Conservation (phyloP, 768 basidiomycete species). For the Collybia sordida region DNA sequence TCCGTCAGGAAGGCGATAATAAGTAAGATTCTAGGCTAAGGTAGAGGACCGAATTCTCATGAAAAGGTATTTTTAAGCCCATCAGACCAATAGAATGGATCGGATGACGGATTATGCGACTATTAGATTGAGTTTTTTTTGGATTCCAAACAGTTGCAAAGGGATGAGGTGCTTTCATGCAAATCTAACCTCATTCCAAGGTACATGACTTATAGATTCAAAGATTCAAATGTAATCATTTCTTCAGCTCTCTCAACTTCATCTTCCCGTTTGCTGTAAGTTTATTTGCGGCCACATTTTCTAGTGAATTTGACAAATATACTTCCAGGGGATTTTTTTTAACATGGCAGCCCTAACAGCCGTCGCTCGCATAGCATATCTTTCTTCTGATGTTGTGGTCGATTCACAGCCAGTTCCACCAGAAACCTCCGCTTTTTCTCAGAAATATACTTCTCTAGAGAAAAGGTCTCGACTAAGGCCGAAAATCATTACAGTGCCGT, state of each 20-base stretch:
- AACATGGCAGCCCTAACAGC: slow-evolving; percentile 27
- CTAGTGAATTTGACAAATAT: slow-evolving; percentile 1
- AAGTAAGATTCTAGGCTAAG: too few relatives aligned
- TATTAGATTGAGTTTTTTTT: background rate
- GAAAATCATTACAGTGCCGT: slow-evolving; percentile 49
- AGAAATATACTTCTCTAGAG: slow-evolving; percentile 34
- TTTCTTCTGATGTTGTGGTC: slow-evolving; percentile 67
- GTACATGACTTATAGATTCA: slow-evolving; percentile 2
- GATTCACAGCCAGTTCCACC: slow-evolving; percentile 50
- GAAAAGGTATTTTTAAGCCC: too few relatives aligned
- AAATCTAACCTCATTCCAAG: slow-evolving; percentile 27
- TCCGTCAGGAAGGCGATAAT: too few relatives aligned
- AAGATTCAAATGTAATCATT: slow-evolving; percentile 6
- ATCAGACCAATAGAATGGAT: too few relatives aligned
- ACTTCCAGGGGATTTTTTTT: slow-evolving; percentile 17
- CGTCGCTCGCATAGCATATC: slow-evolving; percentile 70
- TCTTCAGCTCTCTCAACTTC: background rate
- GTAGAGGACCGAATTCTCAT: too few relatives aligned
- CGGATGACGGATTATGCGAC: too few relatives aligned
- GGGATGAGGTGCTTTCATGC: slow-evolving; percentile 39
- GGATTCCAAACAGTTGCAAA: slow-evolving; percentile 33
- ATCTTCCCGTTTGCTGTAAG: background rate
- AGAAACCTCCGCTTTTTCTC: slow-evolving; percentile 39
- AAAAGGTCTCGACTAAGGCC: slow-evolving; percentile 37
- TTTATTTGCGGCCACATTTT: slow-evolving; percentile 1